Evolutionary conservation across 2,329 filamentous ascomycete species (phyloP), one percentile per base, ranked within the genome.

Genomic region (Cordyceps cateniannulata): DNA sequence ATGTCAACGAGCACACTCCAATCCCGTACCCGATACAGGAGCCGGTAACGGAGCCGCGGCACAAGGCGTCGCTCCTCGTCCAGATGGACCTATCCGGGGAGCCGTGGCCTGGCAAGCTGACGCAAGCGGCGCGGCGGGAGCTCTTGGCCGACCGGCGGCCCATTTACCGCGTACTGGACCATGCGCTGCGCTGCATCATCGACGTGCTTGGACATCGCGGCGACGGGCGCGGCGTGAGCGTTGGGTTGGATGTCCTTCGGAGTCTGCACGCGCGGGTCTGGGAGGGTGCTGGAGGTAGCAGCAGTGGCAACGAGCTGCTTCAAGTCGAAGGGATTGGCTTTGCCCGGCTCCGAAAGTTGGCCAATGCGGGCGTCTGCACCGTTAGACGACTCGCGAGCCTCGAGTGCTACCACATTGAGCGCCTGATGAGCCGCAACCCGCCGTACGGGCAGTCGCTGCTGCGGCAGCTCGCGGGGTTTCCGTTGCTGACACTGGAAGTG

Each of bases 301-400:
- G 89, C 38, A 89, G 86, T 2, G 86, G 89, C 18, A n/a, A 89
- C 38, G 90, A 97, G 66, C 82, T 99, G 68, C 88, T 89, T 63
- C 93, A 98, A 71, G 81, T 99, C 1, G 85, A 90, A 0, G 83
- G 86, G 3, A 83, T 98, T 63, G 95, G 95, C 0, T 78, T 85
- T 5, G 90, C 87, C 1, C 83, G 84, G n/a, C 85, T 90, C 64
- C 83, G 88, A 42, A 95, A 89, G 70, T 80, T 98, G 48, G 82
- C 85, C 3, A 80, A 82, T 44, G 85, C 85, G n/a, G 85, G 86
- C 0, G 83, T 98, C 59, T 84, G 77, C 29, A 89, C 79, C 5
- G 85, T 98, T 6, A 83, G 88, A 47, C 82, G 84, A n/a, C 77
- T 99, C 14, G 84, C 87, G 18, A 74, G 72, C 7, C 80, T 85